Conservation (phyloP, 2,329 filamentous ascomycete species). For the Aspergillus sp. region DNA sequence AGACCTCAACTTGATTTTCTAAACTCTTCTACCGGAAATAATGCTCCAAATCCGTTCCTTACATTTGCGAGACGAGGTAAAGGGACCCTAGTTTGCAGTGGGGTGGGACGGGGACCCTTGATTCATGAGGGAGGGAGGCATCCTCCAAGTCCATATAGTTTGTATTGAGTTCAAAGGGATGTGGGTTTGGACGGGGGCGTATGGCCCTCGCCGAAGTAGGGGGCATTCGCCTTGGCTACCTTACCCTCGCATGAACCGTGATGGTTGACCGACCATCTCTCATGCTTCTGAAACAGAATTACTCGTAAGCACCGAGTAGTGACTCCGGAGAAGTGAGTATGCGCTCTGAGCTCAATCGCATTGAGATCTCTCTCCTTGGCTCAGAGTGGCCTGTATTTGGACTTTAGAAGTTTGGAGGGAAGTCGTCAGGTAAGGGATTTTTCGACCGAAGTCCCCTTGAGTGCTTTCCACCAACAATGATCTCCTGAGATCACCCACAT, state of each 20-base stretch:
- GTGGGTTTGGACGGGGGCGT: neutral
- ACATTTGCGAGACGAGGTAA: neutral
- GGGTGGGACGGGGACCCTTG: neutral
- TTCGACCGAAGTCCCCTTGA: too few relatives aligned
- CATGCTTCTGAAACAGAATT: neutral
- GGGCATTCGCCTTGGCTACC: neutral
- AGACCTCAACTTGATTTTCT: neutral
- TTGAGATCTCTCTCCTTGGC: neutral
- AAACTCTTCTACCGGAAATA: neutral
- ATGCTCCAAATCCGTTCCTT: neutral
- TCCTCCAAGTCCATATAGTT: neutral
- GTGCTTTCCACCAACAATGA: constrained; percentile 11
- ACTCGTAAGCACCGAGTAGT: neutral
- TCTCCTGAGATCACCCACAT: constrained; percentile 15
- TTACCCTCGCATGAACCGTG: neutral
- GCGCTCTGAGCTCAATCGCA: neutral
- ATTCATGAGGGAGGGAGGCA: neutral
- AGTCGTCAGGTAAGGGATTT: neutral
- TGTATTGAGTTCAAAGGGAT: neutral
- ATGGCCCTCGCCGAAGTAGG: neutral
- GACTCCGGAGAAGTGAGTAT: neutral
- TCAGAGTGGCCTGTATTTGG: neutral
- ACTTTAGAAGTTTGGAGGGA: too few relatives aligned
- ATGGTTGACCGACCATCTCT: neutral
- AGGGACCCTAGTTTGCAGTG: neutral